These are phyloP conservation scores for Acer yangbiense DNA, from an alignment of 345 rosid genomes.

Conservation along the genomic window DNA sequence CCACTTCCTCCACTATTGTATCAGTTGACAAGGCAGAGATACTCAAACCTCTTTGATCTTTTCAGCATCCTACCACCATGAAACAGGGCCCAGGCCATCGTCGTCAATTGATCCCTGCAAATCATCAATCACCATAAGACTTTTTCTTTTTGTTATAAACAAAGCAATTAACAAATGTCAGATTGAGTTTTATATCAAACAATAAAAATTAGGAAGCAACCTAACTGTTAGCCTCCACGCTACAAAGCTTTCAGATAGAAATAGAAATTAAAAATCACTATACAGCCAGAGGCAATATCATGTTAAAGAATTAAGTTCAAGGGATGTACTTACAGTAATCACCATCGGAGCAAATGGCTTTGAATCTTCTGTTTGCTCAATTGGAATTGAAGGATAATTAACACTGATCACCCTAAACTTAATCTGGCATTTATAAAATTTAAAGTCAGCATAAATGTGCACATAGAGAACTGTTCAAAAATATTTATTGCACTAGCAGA, in stretches of 20 bases:
- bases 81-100: conserved; percentile 80
- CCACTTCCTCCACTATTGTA: too few relatives aligned
- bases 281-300: not conserved
- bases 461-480: not conserved
- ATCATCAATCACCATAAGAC: not conserved
- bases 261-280: not conserved
- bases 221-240: not conserved
- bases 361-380: conserved; percentile 52
- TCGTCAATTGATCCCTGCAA: conserved; percentile 67
- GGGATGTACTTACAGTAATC: conserved; percentile 60
- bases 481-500: not conserved
- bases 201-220: not conserved
- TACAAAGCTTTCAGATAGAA: not conserved
- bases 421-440: conserved; percentile 48
- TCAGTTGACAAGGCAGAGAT: too few relatives aligned
- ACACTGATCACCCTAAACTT: conserved; percentile 66
- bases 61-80: conserved; percentile 72
- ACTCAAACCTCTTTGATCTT: not conserved
- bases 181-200: not conserved
- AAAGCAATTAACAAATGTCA: not conserved
- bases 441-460: conserved; percentile 12
- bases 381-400: conserved; percentile 65
- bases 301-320: not conserved
- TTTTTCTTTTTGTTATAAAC: not conserved
- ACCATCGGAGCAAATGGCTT: conserved; percentile 95